These are phyloP conservation scores for Coemansia sp. DNA, from an alignment of 192 early-diverging fungal genomes.

Conservation along the genomic window DNA sequence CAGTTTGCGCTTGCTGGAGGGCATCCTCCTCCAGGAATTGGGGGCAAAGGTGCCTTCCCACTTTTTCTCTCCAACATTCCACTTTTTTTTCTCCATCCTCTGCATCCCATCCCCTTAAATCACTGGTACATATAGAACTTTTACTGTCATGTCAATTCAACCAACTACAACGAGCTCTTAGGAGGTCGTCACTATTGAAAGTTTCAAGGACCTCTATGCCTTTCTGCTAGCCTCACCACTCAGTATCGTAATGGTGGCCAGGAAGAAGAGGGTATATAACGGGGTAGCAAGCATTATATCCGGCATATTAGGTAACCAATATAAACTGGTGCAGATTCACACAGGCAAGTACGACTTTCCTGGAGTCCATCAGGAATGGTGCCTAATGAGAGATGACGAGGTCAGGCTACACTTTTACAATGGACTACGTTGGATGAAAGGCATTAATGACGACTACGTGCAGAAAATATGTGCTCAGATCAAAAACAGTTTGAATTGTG, in stretches of 20 bases:
- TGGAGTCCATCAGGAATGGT: not conserved
- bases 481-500: not conserved
- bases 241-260: not conserved
- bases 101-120: too few species aligned
- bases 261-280: not conserved
- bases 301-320: not conserved
- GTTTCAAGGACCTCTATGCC: too few species aligned
- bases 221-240: too few species aligned
- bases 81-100: not conserved
- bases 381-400: not conserved
- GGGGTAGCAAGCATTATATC: not conserved
- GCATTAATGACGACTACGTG: not conserved
- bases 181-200: too few species aligned
- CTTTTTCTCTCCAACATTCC: not conserved
- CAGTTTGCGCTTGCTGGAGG: not conserved
- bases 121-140: too few species aligned
- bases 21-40: too few species aligned
- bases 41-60: not conserved
- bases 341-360: constrained; percentile 5
- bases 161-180: too few species aligned
- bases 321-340: not conserved
- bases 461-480: not conserved
- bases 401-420: not conserved
- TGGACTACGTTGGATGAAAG: not conserved
- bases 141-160: too few species aligned